Evolutionary conservation across 2,329 filamentous ascomycete species (phyloP).

Genomic region (Colletotrichum sp.): DNA sequence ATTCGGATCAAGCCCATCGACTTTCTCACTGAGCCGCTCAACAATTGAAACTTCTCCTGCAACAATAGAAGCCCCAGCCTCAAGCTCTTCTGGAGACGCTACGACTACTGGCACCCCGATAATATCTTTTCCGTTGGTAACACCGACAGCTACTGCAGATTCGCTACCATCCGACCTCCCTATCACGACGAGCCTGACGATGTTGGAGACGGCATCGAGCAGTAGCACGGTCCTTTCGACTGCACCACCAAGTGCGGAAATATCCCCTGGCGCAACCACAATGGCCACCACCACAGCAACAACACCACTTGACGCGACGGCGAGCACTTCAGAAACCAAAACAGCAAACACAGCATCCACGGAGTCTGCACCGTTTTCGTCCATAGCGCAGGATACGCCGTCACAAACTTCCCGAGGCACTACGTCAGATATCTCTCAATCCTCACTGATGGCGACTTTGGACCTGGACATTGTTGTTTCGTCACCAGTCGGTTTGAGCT

Average conservation of each 20-base stretch:
- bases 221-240: not conserved
- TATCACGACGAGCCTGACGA: rapidly evolving
- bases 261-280: rapidly evolving
- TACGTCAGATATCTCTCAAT: not conserved
- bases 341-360: not conserved
- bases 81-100: not conserved
- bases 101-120: not conserved
- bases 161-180: not conserved
- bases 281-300: not conserved
- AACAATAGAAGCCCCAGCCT: too few relatives aligned
- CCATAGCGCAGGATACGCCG: not conserved
- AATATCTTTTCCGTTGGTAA: not conserved
- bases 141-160: not conserved
- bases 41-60: too few relatives aligned
- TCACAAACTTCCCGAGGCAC: not conserved
- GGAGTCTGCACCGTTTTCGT: not conserved
- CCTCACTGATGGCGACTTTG: not conserved
- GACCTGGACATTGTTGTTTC: not conserved
- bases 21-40: too few relatives aligned
- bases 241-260: not conserved
- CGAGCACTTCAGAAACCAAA: not conserved
- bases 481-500: rapidly evolving
- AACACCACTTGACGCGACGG: not conserved
- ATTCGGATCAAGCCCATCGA: too few relatives aligned
- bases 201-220: rapidly evolving